A percentile compares a stretch with the other conserved stretches of the same genome.
phyloP scores from a whole-genome alignment of 257 asterid species.

The Nyctanthes arbortristis region DNA sequence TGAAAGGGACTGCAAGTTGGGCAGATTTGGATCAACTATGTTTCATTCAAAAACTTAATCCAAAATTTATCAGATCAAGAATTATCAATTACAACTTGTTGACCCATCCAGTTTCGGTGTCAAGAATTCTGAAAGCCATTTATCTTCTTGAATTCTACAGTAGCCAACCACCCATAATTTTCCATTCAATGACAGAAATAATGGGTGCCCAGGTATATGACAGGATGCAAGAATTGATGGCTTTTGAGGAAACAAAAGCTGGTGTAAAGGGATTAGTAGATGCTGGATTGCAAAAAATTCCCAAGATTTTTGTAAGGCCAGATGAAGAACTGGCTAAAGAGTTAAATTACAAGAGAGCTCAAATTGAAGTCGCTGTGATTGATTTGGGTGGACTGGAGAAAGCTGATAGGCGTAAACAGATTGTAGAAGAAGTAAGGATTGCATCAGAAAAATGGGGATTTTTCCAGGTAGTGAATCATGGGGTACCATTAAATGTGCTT shows the following conservation, averaged over 20 bases:
- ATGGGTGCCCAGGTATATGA: conserved; percentile 2
- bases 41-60: too few species aligned
- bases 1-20: too few species aligned
- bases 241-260: conserved; percentile 47
- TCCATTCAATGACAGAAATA: conserved; percentile 17
- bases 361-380: conserved; percentile 40
- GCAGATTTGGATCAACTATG: too few species aligned
- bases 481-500: conserved; percentile 32
- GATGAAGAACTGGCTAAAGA: conserved; percentile 27
- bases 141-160: too few species aligned
- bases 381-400: conserved; percentile 33
- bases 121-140: too few species aligned
- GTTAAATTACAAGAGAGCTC: background rate
- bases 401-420: conserved; percentile 22
- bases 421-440: conserved; percentile 32
- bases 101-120: too few species aligned
- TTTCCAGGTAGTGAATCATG: conserved; percentile 55
- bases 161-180: background rate
- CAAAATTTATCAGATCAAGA: too few species aligned
- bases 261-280: conserved; percentile 57
- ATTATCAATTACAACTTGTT: too few species aligned
- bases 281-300: conserved; percentile 41
- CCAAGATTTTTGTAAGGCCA: conserved; percentile 42
- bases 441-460: conserved; percentile 52
- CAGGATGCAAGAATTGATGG: conserved; percentile 34